phyloP scores from a whole-genome alignment of 1,284 basidiomycete genomes.

The Termitomyces sp. region DNA sequence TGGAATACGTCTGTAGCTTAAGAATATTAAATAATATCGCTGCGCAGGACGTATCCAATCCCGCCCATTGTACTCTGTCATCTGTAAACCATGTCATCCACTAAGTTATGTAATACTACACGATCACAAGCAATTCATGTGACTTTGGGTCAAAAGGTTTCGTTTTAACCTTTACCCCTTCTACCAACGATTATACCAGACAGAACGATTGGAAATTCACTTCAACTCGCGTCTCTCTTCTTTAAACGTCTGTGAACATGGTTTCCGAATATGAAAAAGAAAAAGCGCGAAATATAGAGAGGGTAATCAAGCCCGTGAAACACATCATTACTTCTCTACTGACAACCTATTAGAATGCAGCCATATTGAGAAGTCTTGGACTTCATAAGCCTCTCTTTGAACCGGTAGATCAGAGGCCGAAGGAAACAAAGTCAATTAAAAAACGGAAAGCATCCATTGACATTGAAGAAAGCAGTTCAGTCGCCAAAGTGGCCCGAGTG shows the following conservation, averaged over 20 bases:
- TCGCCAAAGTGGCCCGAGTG: slow-evolving; percentile 26
- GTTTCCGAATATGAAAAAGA: slow-evolving; percentile 44
- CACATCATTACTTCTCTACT: not conserved
- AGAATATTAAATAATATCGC: slow-evolving; percentile 53
- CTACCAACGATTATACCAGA: not conserved
- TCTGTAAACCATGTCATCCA: not conserved
- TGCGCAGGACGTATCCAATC: not conserved
- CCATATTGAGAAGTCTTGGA: slow-evolving; percentile 36
- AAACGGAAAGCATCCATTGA: slow-evolving; percentile 25
- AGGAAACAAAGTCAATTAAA: slow-evolving; percentile 27
- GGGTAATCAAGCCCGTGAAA: slow-evolving; percentile 16
- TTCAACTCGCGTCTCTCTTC: not conserved
- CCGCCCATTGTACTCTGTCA: not conserved
- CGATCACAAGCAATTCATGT: slow-evolving; percentile 19
- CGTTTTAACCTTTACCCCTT: not conserved
- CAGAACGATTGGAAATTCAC: not conserved
- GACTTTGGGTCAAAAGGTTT: slow-evolving; percentile 2
- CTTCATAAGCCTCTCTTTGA: slow-evolving; percentile 43
- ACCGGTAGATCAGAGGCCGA: slow-evolving; percentile 35
- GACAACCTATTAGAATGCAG: slow-evolving; percentile 34
- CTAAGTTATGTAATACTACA: not conserved
- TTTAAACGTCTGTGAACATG: slow-evolving; percentile 18
- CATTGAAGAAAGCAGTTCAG: slow-evolving; percentile 12
- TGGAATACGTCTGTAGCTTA: slow-evolving; percentile 43
- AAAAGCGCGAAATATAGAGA: slow-evolving; percentile 43